A percentile compares a stretch with the other conserved stretches of the same genome.
These are phyloP conservation scores for Apiospora pterosperma DNA, from an alignment of 2,329 filamentous ascomycete genomes.

Conservation along the genomic window DNA sequence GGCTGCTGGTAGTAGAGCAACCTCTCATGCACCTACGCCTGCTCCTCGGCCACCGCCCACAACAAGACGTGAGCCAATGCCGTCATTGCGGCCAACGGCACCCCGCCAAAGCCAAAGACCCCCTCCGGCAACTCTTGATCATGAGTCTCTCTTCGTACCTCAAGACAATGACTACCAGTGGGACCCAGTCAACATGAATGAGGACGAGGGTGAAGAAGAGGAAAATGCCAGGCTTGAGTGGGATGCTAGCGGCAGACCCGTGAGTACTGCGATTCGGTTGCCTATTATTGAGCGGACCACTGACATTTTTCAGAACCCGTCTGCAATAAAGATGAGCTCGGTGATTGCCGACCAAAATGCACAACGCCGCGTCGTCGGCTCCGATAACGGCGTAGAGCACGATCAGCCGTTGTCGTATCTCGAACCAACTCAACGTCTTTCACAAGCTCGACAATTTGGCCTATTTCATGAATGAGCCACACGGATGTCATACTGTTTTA, in stretches of 20 bases:
- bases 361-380: neutral
- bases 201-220: conserved; percentile 57
- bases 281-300: conserved; percentile 17
- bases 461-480: conserved; percentile 33
- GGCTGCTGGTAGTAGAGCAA: conserved; percentile 42
- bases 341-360: conserved; percentile 25
- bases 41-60: conserved; percentile 31
- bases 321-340: conserved; percentile 41
- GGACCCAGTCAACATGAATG: conserved; percentile 62
- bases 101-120: conserved; percentile 49
- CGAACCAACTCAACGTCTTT: conserved; percentile 71
- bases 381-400: neutral
- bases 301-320: conserved; percentile 34
- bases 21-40: conserved; percentile 24
- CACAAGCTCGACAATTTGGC: conserved; percentile 55
- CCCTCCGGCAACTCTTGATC: conserved; percentile 54
- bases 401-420: conserved; percentile 34
- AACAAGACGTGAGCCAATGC: conserved; percentile 38
- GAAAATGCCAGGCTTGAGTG: conserved; percentile 68
- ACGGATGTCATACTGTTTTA: neutral
- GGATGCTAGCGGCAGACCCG: conserved; percentile 65
- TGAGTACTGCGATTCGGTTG: conserved; percentile 33
- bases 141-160: conserved; percentile 68
- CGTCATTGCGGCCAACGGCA: conserved; percentile 26
- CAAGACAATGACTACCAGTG: conserved; percentile 67